Evolutionary conservation across 2,329 filamentous ascomycete species (phyloP).

Genomic region (Colletotrichum costaricense): DNA sequence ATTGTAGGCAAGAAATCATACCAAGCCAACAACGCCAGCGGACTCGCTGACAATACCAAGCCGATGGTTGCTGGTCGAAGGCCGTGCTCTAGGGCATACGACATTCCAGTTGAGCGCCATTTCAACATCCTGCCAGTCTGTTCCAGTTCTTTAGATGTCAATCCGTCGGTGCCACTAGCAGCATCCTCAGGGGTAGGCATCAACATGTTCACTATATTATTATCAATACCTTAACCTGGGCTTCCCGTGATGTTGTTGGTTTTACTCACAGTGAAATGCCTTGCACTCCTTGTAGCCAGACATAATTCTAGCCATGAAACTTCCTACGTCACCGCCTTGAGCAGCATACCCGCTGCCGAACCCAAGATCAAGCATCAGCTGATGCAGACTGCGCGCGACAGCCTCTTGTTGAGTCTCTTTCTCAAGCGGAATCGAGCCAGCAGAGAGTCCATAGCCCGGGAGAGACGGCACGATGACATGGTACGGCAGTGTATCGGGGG

Average conservation of each 20-base stretch:
- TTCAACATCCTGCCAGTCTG: constrained; percentile 44
- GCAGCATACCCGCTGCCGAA: constrained; percentile 63
- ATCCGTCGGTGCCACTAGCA: neutral
- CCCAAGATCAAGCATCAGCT: constrained; percentile 63
- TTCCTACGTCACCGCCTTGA: constrained; percentile 69
- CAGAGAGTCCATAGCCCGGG: constrained; percentile 59
- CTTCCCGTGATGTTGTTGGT: rapidly evolving
- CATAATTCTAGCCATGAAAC: constrained; percentile 54
- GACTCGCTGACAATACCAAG: constrained; percentile 62
- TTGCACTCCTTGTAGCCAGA: constrained; percentile 58
- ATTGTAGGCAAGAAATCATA: constrained; percentile 19
- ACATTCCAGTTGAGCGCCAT: constrained; percentile 55
- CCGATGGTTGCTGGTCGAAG: constrained; percentile 68
- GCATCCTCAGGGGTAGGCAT: neutral
- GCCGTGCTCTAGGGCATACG: constrained; percentile 64
- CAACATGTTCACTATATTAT: constrained; percentile 8
- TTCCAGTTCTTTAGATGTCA: constrained; percentile 14
- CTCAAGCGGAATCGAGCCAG: constrained; percentile 55
- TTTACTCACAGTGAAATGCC: constrained; percentile 45
- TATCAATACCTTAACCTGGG: neutral
- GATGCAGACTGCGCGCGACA: constrained; percentile 57
- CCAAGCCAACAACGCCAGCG: constrained; percentile 68
- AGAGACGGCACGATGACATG: constrained; percentile 67
- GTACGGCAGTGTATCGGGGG: constrained; percentile 62
- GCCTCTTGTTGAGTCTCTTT: constrained; percentile 37